These are phyloP conservation scores for Syzygium grande DNA, from an alignment of 345 rosid species.

Conservation along the genomic window DNA sequence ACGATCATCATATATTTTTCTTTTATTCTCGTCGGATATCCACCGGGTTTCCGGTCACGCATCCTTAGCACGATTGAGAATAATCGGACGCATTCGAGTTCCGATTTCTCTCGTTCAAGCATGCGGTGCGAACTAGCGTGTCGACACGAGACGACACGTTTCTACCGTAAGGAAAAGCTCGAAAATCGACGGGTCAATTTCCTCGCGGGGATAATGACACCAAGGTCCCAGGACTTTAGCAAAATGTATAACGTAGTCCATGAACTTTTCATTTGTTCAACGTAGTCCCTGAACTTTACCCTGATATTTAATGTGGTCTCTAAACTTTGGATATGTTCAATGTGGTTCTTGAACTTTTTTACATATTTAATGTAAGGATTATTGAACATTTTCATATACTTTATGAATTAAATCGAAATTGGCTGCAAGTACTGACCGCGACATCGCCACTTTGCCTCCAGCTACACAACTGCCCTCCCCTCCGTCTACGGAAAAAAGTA, in stretches of 20 bases:
- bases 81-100: background rate
- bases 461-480: background rate
- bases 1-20: rapidly evolving
- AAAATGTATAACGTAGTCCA: no score
- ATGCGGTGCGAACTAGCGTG: rapidly evolving
- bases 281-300: no score
- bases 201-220: background rate
- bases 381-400: no score
- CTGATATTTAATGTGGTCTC: no score
- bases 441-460: background rate
- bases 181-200: background rate
- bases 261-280: no score
- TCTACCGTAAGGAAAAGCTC: background rate
- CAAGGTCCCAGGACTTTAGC: no score
- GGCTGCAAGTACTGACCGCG: background rate
- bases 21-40: background rate
- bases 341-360: no score
- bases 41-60: rapidly evolving
- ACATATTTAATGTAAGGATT: no score
- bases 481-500: background rate
- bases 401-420: no score
- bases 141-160: rapidly evolving
- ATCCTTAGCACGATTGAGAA: no score
- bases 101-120: background rate
- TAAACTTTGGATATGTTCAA: no score